Conservation (phyloP, 2,329 filamentous ascomycete species). For the Nemania diffusa region DNA sequence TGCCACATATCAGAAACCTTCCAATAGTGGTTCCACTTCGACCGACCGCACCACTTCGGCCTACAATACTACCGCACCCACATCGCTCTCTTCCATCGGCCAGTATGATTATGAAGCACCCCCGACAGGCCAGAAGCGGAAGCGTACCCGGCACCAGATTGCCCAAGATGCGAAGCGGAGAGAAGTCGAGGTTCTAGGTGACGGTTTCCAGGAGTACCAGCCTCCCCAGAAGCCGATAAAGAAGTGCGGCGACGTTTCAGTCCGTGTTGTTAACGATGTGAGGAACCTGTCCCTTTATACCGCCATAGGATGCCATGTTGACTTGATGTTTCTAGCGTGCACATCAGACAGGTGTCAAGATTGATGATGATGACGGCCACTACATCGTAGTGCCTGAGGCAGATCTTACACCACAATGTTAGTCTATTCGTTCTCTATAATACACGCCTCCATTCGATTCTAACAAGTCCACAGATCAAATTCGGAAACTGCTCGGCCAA, state of each 20-base stretch:
- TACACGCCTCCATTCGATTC: conserved; percentile 1
- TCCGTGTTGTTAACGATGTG: conserved; percentile 72
- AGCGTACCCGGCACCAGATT: conserved; percentile 80
- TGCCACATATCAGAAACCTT: conserved; percentile 76
- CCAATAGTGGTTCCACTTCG: conserved; percentile 78
- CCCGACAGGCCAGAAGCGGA: conserved; percentile 85
- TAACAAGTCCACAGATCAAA: conserved; percentile 72
- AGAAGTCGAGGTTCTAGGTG: conserved; percentile 75
- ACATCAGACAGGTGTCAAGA: conserved; percentile 70
- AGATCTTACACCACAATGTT: conserved; percentile 89
- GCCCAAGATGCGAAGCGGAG: conserved; percentile 84
- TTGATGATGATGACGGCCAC: conserved; percentile 96
- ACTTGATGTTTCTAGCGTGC: conserved; percentile 38
- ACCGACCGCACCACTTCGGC: conserved; percentile 85
- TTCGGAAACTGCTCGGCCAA: conserved; percentile 89
- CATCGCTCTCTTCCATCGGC: conserved; percentile 73
- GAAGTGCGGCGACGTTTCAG: conserved; percentile 83
- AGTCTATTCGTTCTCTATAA: conserved; percentile 52
- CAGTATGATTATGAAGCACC: conserved; percentile 75
- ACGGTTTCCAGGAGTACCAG: conserved; percentile 81
- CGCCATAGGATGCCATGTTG: conserved; percentile 11
- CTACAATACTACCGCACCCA: conserved; percentile 87
- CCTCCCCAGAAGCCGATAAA: conserved; percentile 89
- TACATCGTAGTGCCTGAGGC: conserved; percentile 93
- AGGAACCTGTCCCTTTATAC: conserved; percentile 49